Base-by-base conservation (phyloP, 2,329 filamentous ascomycete genomes). In the Xylariaceae sp. region DNA sequence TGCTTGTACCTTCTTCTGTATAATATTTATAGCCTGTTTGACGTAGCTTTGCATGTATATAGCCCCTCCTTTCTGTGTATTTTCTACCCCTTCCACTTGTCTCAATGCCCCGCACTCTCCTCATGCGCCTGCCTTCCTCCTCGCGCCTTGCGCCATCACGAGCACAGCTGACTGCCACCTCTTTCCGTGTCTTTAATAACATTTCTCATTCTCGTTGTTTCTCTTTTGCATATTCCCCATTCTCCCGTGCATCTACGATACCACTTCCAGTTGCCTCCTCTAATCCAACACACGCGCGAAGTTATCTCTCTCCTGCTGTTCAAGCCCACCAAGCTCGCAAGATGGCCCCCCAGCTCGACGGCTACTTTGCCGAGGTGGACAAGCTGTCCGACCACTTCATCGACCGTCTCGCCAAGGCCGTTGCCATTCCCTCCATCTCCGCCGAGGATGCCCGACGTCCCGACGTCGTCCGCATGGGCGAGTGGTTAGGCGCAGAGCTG, bases 381-480 rank as follows among this genome's bases (percentile, higher is more conserved):
- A 74, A 74, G 67, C 78, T 91, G 63, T 81, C 90, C 44, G 81
- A 85, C 59, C 77, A 82, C 66, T 96, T 96, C 74, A 95, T 96
- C 71, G 87, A 95, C 62, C 86, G 92, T 61, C 83, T 99, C 53
- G 82, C 89, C 66, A 84, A 91, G 71, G 94, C 94, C 47, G 94
- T 99, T 52, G 92, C 91, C 45, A 99, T 99, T 63, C 94, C 94
- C 17, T 99, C 94, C 56, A 52, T 99, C 68, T 97, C 92, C 32
- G 89, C 92, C 42, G 91, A 96, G 56, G 90, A 94, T 66, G 86
- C 87, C 60, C 86, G 89, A 65, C 85, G 94, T 52, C 85, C 85
- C 48, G 91, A 99, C 78, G 94, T 99, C 55, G 83, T 99, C 65
- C 89, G 86, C 76, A 99, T 99, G 94, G 94, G 89, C 62, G 80